phyloP scores from a whole-genome alignment of 2,329 filamentous ascomycete genomes.

The Dendrostoma leiphaemia region DNA sequence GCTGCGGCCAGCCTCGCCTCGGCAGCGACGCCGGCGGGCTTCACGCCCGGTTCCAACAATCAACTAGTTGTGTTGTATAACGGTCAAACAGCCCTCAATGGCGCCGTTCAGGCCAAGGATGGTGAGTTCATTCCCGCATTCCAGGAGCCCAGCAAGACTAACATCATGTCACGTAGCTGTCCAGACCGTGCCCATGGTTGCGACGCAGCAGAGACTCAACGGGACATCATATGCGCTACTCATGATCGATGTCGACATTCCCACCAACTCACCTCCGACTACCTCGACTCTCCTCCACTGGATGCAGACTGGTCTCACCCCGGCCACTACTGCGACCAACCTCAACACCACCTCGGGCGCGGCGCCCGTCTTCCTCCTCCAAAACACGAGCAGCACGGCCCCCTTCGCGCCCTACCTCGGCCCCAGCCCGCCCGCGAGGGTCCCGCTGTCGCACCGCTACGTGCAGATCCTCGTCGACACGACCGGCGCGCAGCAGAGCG shows the following conservation, averaged over 20 bases:
- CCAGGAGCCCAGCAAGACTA: not conserved
- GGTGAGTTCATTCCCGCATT: constrained; percentile 26
- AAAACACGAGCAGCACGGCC: constrained; percentile 28
- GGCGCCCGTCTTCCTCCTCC: constrained; percentile 30
- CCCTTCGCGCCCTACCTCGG: constrained; percentile 32
- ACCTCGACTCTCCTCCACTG: constrained; percentile 41
- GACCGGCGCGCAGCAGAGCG: constrained; percentile 24
- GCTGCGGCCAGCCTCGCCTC: constrained; percentile 31
- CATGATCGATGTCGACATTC: constrained; percentile 48
- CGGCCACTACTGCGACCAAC: constrained; percentile 23
- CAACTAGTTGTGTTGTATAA: constrained; percentile 40
- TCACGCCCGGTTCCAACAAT: constrained; percentile 35
- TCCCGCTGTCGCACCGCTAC: constrained; percentile 38
- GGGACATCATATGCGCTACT: constrained; percentile 40
- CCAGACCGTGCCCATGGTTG: constrained; percentile 32
- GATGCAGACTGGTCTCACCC: constrained; percentile 39
- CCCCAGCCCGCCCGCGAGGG: constrained; percentile 36
- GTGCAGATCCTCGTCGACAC: constrained; percentile 39
- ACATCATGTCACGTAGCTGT: constrained; percentile 27
- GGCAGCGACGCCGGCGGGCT: constrained; percentile 40
- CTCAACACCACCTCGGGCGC: constrained; percentile 28
- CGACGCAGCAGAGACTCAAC: constrained; percentile 34
- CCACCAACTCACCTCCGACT: constrained; percentile 34
- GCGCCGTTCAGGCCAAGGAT: constrained; percentile 35
- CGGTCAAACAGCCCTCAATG: constrained; percentile 34